Conservation (phyloP, 345 rosid genomes). For the Durio zibethinus region DNA sequence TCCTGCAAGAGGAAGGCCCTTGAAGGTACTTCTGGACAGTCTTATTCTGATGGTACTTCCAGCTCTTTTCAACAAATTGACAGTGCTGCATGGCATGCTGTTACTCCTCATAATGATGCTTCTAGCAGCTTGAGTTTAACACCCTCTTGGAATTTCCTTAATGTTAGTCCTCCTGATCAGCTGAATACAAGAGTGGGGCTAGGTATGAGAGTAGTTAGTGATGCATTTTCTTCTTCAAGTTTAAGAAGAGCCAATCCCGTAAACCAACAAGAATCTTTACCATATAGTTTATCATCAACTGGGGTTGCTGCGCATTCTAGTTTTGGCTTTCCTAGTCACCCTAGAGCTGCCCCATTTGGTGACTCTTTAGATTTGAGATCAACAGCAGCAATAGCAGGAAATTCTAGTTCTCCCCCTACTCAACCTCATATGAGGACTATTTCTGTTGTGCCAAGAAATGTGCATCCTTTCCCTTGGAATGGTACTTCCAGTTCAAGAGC, state of each 20-base stretch:
- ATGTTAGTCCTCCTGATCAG: constrained; percentile 39
- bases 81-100: constrained; percentile 38
- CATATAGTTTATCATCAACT: constrained; percentile 41
- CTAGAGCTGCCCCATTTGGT: constrained; percentile 37
- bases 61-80: constrained; percentile 48
- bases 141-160: constrained; percentile 41
- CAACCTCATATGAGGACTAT: constrained; percentile 43
- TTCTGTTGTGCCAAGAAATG: constrained; percentile 49
- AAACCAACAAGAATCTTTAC: constrained; percentile 50
- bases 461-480: constrained; percentile 49
- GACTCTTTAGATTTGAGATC: constrained; percentile 46
- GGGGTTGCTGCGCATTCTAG: constrained; percentile 40
- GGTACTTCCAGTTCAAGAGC: constrained; percentile 49
- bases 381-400: constrained; percentile 27
- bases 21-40: constrained; percentile 70
- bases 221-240: constrained; percentile 46
- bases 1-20: constrained; percentile 92
- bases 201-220: constrained; percentile 43
- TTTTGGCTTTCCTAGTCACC: constrained; percentile 38
- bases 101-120: constrained; percentile 39
- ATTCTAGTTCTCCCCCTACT: constrained; percentile 37
- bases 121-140: constrained; percentile 58
- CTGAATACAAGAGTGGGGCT: constrained; percentile 45
- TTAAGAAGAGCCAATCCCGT: constrained; percentile 45
- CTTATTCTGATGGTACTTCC: constrained; percentile 52